Evolutionary conservation across 305 asterid genomes (phyloP).

Genomic region (Rubia occidens): DNA sequence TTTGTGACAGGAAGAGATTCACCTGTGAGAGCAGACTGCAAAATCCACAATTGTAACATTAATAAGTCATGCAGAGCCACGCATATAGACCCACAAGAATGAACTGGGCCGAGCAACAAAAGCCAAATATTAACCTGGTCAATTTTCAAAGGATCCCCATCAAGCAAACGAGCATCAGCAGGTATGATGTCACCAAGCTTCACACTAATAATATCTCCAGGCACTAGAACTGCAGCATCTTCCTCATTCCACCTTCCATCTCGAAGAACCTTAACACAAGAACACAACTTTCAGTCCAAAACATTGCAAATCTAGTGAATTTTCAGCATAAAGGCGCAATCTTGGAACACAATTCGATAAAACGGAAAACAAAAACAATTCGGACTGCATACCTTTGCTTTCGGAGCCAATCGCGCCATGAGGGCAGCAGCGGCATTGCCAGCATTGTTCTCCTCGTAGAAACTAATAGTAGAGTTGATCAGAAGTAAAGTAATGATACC

Average conservation of each 20-base stretch:
- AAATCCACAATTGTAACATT: conserved; percentile 5
- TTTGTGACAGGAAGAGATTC: conserved; percentile 98
- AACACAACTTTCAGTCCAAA: conserved; percentile 18
- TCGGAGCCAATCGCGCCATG: conserved; percentile 98
- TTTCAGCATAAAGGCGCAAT: background rate
- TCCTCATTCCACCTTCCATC: conserved; percentile 94
- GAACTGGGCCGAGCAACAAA: conserved; percentile 10
- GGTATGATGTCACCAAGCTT: conserved; percentile 95
- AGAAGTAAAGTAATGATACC: conserved; percentile 86
- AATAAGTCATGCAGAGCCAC: conserved; percentile 3
- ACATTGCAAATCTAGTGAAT: conserved; percentile 1
- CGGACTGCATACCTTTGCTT: conserved; percentile 55
- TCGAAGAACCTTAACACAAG: conserved; percentile 60
- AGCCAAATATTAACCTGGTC: conserved; percentile 55
- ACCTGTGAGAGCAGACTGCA: conserved; percentile 98
- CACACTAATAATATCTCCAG: conserved; percentile 84
- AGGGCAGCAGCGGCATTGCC: conserved; percentile 99
- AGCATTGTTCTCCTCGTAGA: conserved; percentile 95
- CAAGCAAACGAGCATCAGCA: conserved; percentile 94
- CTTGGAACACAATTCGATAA: background rate
- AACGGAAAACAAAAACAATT: background rate
- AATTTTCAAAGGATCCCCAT: conserved; percentile 91
- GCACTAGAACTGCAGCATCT: conserved; percentile 78
- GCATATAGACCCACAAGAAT: background rate
- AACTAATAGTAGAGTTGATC: conserved; percentile 94